Evolutionary conservation across 2,329 filamentous ascomycete species (phyloP).

Genomic region (Microcyclospora tardicrescens): DNA sequence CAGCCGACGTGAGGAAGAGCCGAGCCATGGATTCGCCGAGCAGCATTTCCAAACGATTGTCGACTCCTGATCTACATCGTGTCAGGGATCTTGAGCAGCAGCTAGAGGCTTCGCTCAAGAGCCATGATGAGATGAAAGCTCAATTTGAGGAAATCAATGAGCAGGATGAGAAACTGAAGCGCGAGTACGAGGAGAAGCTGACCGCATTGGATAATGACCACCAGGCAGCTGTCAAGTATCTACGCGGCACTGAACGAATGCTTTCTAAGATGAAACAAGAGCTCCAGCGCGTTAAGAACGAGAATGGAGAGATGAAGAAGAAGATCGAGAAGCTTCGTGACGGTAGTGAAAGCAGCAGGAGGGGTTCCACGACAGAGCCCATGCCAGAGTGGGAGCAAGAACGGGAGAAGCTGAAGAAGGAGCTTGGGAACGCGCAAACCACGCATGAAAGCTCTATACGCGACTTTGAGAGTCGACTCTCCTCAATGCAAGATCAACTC

Average conservation of each 20-base stretch:
- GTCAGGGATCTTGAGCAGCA: constrained; percentile 81
- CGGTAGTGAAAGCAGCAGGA: constrained; percentile 10
- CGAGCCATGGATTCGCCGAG: constrained; percentile 61
- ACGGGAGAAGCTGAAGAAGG: constrained; percentile 50
- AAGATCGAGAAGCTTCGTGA: constrained; percentile 46
- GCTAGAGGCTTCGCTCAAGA: constrained; percentile 59
- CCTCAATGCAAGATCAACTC: constrained; percentile 56
- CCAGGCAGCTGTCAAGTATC: constrained; percentile 93
- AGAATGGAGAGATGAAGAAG: constrained; percentile 69
- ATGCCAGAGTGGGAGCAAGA: constrained; percentile 60
- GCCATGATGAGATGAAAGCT: constrained; percentile 74
- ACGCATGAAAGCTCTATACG: constrained; percentile 54
- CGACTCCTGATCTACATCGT: constrained; percentile 64
- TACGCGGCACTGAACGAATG: constrained; percentile 98
- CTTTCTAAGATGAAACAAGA: constrained; percentile 97
- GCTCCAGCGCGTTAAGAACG: constrained; percentile 77
- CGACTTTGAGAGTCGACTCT: constrained; percentile 59
- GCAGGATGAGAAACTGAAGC: constrained; percentile 76
- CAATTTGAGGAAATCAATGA: constrained; percentile 64
- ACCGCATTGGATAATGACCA: constrained; percentile 93
- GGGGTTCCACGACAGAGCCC: constrained; percentile 20
- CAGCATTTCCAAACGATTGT: constrained; percentile 46
- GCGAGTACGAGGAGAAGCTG: constrained; percentile 81
- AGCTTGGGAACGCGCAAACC: constrained; percentile 56
- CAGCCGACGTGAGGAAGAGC: constrained; percentile 56